Percentiles rank a stretch among this genome's conserved stretches.
These are phyloP conservation scores for Globisporangium viniferum DNA, from an alignment of 352 stramenopile genomes.

Conservation along the genomic window DNA sequence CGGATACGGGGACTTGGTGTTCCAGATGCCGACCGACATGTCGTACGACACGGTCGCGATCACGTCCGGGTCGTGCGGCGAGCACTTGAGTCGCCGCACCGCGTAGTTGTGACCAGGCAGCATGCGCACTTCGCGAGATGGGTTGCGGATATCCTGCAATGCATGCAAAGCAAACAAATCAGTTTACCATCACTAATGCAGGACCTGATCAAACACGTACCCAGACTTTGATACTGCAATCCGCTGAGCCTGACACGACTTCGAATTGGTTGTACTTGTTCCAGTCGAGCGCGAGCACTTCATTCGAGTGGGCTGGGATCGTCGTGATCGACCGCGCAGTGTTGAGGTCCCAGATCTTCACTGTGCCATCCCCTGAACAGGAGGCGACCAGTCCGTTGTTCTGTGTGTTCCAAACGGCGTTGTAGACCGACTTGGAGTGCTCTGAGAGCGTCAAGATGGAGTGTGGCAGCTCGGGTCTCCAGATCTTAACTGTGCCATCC, in stretches of 20 bases:
- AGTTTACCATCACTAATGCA: not conserved
- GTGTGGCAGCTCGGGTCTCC: slow-evolving; percentile 63
- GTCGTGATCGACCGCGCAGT: slow-evolving; percentile 43
- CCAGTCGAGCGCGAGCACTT: slow-evolving; percentile 89
- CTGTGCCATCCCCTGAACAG: slow-evolving; percentile 66
- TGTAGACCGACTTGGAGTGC: slow-evolving; percentile 79
- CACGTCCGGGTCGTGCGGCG: slow-evolving; percentile 75
- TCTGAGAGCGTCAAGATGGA: slow-evolving; percentile 78
- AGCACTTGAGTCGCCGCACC: slow-evolving; percentile 82
- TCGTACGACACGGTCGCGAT: slow-evolving; percentile 88
- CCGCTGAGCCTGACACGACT: slow-evolving; percentile 81
- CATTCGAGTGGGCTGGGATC: slow-evolving; percentile 73
- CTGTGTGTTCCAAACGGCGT: slow-evolving; percentile 84
- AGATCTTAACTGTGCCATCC: slow-evolving; percentile 87
- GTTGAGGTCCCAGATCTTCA: slow-evolving; percentile 85
- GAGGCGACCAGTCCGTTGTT: slow-evolving; percentile 65
- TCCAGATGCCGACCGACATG: slow-evolving; percentile 89
- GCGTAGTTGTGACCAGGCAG: slow-evolving; percentile 82
- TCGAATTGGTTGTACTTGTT: slow-evolving; percentile 92
- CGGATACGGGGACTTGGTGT: slow-evolving; percentile 76
- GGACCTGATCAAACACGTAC: slow-evolving; percentile 23
- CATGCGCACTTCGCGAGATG: slow-evolving; percentile 56
- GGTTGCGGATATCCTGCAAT: slow-evolving; percentile 73
- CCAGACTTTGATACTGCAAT: slow-evolving; percentile 85
- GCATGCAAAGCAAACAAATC: not conserved